Percentiles rank a stretch among this genome's conserved stretches.
Conservation (phyloP, 2,329 filamentous ascomycete species). For the Cytospora paraplurivora region DNA sequence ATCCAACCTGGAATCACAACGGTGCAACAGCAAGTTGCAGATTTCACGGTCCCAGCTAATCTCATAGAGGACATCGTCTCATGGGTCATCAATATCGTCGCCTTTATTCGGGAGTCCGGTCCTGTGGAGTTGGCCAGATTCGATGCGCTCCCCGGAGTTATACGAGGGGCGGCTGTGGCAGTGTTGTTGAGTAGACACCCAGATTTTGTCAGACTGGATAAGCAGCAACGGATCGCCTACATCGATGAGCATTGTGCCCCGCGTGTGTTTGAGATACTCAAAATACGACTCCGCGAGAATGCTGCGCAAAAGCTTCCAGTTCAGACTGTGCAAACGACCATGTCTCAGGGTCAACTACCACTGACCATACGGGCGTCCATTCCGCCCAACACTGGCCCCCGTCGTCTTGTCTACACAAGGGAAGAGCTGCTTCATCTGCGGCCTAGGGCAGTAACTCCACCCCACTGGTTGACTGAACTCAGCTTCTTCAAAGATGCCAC, state of each 20-base stretch:
- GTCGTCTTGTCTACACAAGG: not conserved
- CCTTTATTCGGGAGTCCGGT: constrained; percentile 1
- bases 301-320: not conserved
- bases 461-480: constrained; percentile 2
- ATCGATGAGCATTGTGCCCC: not conserved
- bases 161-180: constrained; percentile 13
- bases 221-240: not conserved
- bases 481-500: constrained; percentile 5
- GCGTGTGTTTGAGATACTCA: not conserved
- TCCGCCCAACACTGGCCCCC: not conserved
- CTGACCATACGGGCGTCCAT: not conserved
- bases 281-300: constrained; percentile 5
- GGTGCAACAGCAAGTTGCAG: not conserved
- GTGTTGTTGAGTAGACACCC: constrained; percentile 4
- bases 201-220: not conserved
- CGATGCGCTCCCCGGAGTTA: constrained; percentile 6
- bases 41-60: not conserved
- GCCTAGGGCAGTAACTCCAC: not conserved
- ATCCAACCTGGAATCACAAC: not conserved
- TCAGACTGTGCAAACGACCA: too few relatives aligned
- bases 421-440: constrained; percentile 11
- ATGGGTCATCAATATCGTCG: constrained; percentile 8
- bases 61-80: constrained; percentile 13
- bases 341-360: not conserved
- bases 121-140: not conserved